A percentile compares a stretch with the other conserved stretches of the same genome.
Evolutionary conservation across 768 basidiomycete genomes (phyloP).

Genomic region (Termitomyces sp.): DNA sequence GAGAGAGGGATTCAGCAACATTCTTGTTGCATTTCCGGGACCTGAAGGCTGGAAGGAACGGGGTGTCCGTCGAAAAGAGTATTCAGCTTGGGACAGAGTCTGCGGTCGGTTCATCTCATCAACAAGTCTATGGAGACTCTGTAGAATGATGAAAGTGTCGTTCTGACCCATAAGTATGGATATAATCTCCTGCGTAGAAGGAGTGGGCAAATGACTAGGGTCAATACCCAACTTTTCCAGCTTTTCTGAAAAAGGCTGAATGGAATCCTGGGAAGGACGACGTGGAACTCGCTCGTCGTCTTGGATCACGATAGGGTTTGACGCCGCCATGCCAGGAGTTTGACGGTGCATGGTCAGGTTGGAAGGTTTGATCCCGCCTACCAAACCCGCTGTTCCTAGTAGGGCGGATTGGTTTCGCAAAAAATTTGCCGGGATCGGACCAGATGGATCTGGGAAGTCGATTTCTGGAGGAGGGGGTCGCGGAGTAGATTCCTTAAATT

Average conservation of each 20-base stretch:
- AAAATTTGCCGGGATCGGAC: slow-evolving; percentile 60
- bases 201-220: slow-evolving; percentile 36
- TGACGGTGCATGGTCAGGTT: slow-evolving; percentile 35
- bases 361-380: slow-evolving; percentile 59
- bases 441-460: slow-evolving; percentile 53
- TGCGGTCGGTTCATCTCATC: slow-evolving; percentile 24
- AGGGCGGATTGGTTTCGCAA: slow-evolving; percentile 69
- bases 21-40: neutral
- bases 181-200: slow-evolving; percentile 55
- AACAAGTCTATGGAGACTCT: slow-evolving; percentile 55
- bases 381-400: slow-evolving; percentile 66
- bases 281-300: slow-evolving; percentile 40
- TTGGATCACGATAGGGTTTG: slow-evolving; percentile 69
- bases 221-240: slow-evolving; percentile 34
- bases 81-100: neutral
- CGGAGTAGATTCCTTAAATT: slow-evolving; percentile 34
- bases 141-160: slow-evolving; percentile 61
- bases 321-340: slow-evolving; percentile 44
- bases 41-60: slow-evolving; percentile 5
- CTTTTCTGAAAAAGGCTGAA: slow-evolving; percentile 17
- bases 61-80: slow-evolving; percentile 9
- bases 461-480: slow-evolving; percentile 52
- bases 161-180: slow-evolving; percentile 54
- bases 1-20: neutral
- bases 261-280: slow-evolving; percentile 10